phyloP scores from a whole-genome alignment of 371 early-diverging fungal species.

The Mortierella sp. region DNA sequence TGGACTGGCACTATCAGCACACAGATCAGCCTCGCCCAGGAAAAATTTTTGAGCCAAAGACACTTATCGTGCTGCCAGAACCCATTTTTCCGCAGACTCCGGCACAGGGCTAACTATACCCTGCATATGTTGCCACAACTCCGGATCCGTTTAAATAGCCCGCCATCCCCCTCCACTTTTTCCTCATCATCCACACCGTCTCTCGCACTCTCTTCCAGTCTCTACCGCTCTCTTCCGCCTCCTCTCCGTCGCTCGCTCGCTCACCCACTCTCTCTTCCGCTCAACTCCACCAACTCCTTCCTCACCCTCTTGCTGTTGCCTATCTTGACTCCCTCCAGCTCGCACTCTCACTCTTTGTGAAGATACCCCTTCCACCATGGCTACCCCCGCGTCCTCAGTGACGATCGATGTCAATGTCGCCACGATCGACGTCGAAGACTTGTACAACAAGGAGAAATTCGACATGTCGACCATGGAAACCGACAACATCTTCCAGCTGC shows the following conservation, averaged over 20 bases:
- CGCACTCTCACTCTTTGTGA: constrained; percentile 14
- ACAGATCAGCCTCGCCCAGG: no score
- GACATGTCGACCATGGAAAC: constrained; percentile 84
- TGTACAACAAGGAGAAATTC: constrained; percentile 84
- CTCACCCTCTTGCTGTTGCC: constrained; percentile 9
- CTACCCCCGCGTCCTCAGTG: constrained; percentile 25
- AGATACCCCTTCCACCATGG: background rate
- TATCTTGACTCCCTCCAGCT: constrained; percentile 18
- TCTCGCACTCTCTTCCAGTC: constrained; percentile 1
- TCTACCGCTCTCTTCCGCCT: constrained; percentile 2
- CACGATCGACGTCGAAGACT: constrained; percentile 75
- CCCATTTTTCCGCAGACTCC: no score
- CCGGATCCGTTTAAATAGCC: background rate
- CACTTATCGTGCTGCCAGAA: no score
- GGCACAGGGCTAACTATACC: background rate
- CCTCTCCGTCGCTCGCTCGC: constrained; percentile 5
- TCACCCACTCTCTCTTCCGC: constrained; percentile 2
- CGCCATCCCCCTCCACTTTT: background rate
- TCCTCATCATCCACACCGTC: background rate
- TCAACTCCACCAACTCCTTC: background rate
- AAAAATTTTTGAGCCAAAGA: no score
- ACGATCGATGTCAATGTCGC: constrained; percentile 66
- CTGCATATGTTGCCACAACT: background rate
- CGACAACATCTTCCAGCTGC: constrained; percentile 68
- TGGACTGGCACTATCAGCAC: no score